These are phyloP conservation scores for Botryotinia convoluta DNA, from an alignment of 2,329 filamentous ascomycete species.

Conservation along the genomic window DNA sequence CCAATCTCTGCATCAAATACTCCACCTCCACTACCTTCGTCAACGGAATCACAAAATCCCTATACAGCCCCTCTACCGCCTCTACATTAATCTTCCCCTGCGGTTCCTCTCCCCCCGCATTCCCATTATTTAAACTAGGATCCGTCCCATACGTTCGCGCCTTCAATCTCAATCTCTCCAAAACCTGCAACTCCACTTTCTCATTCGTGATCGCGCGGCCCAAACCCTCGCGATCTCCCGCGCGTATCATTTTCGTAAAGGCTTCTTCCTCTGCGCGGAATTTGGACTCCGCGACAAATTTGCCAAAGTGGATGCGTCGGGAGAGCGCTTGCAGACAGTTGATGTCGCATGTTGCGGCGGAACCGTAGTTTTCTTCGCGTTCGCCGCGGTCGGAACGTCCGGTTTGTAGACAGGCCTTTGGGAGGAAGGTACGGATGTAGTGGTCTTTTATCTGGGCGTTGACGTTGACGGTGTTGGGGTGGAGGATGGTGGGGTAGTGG, in stretches of 20 bases:
- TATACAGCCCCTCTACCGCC: conserved; percentile 86
- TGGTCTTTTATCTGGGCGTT: conserved; percentile 83
- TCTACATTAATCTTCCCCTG: conserved; percentile 85
- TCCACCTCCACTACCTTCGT: conserved; percentile 99
- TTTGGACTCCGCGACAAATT: conserved; percentile 96
- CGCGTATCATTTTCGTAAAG: conserved; percentile 80
- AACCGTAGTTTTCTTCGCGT: conserved; percentile 91
- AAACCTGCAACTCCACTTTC: conserved; percentile 85
- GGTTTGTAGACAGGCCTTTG: conserved; percentile 75
- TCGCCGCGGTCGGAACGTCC: conserved; percentile 79
- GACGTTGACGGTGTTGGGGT: conserved; percentile 85
- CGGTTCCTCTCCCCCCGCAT: conserved; percentile 43
- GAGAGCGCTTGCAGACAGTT: conserved; percentile 85
- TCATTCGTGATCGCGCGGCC: conserved; percentile 87
- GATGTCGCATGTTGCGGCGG: conserved; percentile 87
- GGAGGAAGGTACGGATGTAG: conserved; percentile 81
- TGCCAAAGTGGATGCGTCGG: conserved; percentile 92
- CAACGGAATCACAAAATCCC: conserved; percentile 88
- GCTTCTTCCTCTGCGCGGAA: conserved; percentile 78
- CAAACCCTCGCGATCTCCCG: conserved; percentile 75
- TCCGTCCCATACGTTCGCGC: conserved; percentile 92
- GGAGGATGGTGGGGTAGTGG: conserved; percentile 82
- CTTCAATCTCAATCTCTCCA: conserved; percentile 83
- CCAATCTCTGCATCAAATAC: conserved; percentile 91
- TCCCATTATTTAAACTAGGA: conserved; percentile 56